Percentiles rank a stretch among this genome's conserved stretches.
Evolutionary conservation across 2,329 filamentous ascomycete species (phyloP).

Genomic region (Penicillium italicum): DNA sequence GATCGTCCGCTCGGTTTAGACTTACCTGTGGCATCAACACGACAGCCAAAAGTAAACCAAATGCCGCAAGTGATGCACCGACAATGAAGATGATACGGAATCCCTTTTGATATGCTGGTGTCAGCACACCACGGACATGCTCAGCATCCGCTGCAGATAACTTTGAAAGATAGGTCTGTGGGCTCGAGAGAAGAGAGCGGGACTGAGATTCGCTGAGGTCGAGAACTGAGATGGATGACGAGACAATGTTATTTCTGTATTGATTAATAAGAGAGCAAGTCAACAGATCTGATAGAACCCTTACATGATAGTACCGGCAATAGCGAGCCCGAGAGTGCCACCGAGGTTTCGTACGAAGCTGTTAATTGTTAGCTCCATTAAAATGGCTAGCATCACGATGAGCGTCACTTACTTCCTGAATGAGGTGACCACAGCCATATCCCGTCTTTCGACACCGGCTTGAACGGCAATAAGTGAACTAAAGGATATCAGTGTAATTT

Average conservation of each 20-base stretch:
- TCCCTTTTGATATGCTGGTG: slow-evolving; percentile 37
- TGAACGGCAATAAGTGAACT: slow-evolving; percentile 39
- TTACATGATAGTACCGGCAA: slow-evolving; percentile 43
- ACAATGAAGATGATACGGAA: slow-evolving; percentile 43
- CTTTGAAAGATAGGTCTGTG: slow-evolving; percentile 28
- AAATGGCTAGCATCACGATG: not conserved
- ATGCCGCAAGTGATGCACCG: slow-evolving; percentile 34
- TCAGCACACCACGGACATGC: slow-evolving; percentile 27
- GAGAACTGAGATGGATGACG: slow-evolving; percentile 26
- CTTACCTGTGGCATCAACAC: slow-evolving; percentile 39
- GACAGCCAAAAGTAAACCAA: slow-evolving; percentile 34
- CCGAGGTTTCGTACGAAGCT: slow-evolving; percentile 45
- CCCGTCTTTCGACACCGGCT: slow-evolving; percentile 38
- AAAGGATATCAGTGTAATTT: not conserved
- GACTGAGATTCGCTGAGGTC: slow-evolving; percentile 21
- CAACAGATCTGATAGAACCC: not conserved
- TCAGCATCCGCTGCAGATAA: slow-evolving; percentile 24
- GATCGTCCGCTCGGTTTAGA: slow-evolving; percentile 30
- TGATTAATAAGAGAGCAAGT: too few species aligned
- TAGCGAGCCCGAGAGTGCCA: slow-evolving; percentile 40
- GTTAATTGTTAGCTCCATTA: slow-evolving; percentile 1
- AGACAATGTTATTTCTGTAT: slow-evolving; percentile 31
- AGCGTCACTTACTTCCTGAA: slow-evolving; percentile 31
- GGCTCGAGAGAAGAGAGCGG: slow-evolving; percentile 30
- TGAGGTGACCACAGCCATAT: slow-evolving; percentile 43